These are phyloP conservation scores for Russula griseocarnosa DNA, from an alignment of 768 basidiomycete genomes.

Conservation along the genomic window DNA sequence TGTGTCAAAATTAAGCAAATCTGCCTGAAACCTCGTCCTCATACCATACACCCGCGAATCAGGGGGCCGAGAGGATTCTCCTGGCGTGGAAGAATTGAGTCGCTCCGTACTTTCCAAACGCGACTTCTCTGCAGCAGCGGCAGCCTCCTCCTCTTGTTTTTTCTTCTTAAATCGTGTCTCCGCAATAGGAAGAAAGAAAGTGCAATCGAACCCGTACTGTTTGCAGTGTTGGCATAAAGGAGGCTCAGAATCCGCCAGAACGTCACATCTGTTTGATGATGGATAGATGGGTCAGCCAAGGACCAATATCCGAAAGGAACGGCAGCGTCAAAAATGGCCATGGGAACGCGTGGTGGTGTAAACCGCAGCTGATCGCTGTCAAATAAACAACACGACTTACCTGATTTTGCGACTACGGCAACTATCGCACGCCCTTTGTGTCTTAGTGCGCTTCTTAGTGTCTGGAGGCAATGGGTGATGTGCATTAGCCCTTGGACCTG, in stretches of 20 bases:
- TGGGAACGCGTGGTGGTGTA: constrained; percentile 16
- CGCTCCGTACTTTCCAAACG: constrained; percentile 39
- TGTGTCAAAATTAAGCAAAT: background rate
- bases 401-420: constrained; percentile 90
- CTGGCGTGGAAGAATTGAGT: constrained; percentile 43
- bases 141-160: constrained; percentile 67
- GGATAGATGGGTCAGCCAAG: constrained; percentile 25
- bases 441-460: constrained; percentile 86
- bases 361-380: constrained; percentile 1
- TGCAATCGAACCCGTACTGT: constrained; percentile 90
- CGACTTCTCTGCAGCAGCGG: constrained; percentile 31
- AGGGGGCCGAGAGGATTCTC: constrained; percentile 45
- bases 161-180: constrained; percentile 99
- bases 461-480: constrained; percentile 43
- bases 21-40: constrained; percentile 19
- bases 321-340: constrained; percentile 14
- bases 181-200: constrained; percentile 96
- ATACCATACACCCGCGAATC: constrained; percentile 58
- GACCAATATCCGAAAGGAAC: background rate
- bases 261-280: constrained; percentile 60
- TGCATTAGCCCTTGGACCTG: constrained; percentile 21
- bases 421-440: constrained; percentile 87
- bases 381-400: constrained; percentile 34
- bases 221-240: constrained; percentile 92
- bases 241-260: constrained; percentile 72